Evolutionary conservation across 2,329 filamentous ascomycete genomes (phyloP).

Genomic region (Fusarium compactum): DNA sequence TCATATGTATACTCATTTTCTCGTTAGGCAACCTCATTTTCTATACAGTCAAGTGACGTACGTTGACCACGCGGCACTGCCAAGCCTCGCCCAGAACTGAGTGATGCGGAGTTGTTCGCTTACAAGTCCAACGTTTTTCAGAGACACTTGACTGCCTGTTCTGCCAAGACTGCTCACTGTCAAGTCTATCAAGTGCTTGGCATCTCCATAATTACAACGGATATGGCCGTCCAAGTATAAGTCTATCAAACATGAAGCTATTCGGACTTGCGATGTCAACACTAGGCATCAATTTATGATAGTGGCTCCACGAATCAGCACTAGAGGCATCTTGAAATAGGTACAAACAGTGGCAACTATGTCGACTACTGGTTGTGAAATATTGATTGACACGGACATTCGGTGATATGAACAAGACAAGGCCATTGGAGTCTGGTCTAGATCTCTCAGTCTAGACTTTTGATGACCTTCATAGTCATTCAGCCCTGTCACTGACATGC

Average conservation of each 20-base stretch:
- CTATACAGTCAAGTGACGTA: slow-evolving; percentile 39
- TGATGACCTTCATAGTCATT: background rate
- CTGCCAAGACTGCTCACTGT: slow-evolving; percentile 18
- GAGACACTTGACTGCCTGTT: slow-evolving; percentile 4
- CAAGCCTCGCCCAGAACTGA: slow-evolving; percentile 30
- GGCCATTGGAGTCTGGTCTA: background rate
- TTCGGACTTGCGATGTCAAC: background rate
- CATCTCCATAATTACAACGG: slow-evolving; percentile 1
- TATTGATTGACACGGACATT: background rate
- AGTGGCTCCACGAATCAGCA: slow-evolving; percentile 1
- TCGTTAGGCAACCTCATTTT: slow-evolving; percentile 32
- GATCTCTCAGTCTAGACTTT: background rate
- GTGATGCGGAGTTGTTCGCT: slow-evolving; percentile 24
- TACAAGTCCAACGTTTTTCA: background rate
- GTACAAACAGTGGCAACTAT: background rate
- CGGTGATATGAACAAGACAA: background rate
- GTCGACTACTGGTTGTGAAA: background rate
- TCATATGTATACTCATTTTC: background rate
- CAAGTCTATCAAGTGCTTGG: background rate
- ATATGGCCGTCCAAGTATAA: background rate
- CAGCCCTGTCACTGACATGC: slow-evolving; percentile 6
- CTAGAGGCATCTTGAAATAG: background rate
- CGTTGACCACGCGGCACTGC: slow-evolving; percentile 38
- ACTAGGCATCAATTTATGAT: background rate
- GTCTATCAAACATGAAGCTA: slow-evolving; percentile 5